Conservation (phyloP, 495 filamentous ascomycete species). For the Penicillium silybi region DNA sequence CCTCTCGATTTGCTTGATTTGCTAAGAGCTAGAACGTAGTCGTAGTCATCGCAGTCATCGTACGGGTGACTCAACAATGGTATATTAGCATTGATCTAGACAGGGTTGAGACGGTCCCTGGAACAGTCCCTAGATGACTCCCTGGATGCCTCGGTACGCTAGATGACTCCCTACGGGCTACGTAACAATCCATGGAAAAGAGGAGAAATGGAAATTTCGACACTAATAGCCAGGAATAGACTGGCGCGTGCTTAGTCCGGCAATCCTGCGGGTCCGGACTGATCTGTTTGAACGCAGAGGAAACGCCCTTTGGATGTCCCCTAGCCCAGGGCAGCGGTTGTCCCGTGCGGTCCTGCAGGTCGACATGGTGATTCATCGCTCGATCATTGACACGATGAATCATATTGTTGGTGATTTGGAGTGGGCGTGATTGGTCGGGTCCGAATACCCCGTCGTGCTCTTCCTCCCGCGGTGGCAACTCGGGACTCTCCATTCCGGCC, state of each 20-base stretch:
- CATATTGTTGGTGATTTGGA: conserved; percentile 20
- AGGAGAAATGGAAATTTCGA: neutral
- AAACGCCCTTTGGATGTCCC: neutral
- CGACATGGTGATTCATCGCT: conserved; percentile 18
- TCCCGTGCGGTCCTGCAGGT: conserved; percentile 10
- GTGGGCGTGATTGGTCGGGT: conserved; percentile 10
- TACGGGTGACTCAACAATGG: neutral
- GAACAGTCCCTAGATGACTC: too few species aligned
- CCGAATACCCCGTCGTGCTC: conserved; percentile 3
- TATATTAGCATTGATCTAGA: too few species aligned
- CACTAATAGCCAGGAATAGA: neutral
- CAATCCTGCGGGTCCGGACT: conserved; percentile 13
- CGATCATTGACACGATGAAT: conserved; percentile 20
- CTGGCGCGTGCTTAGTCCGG: conserved; percentile 1
- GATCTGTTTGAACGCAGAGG: neutral
- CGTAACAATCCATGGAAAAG: neutral
- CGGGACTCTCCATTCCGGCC: conserved; percentile 18
- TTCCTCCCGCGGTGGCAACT: conserved; percentile 21
- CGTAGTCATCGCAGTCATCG: too few species aligned
- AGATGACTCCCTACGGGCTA: neutral
- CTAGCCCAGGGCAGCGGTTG: conserved; percentile 8
- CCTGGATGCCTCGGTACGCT: neutral
- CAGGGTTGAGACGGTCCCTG: too few species aligned
- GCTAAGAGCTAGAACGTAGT: too few species aligned
- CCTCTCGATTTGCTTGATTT: neutral